Percentiles rank a stretch among this genome's conserved stretches.
Conservation (phyloP, 2,329 filamentous ascomycete species). For the Seiridium unicorne region DNA sequence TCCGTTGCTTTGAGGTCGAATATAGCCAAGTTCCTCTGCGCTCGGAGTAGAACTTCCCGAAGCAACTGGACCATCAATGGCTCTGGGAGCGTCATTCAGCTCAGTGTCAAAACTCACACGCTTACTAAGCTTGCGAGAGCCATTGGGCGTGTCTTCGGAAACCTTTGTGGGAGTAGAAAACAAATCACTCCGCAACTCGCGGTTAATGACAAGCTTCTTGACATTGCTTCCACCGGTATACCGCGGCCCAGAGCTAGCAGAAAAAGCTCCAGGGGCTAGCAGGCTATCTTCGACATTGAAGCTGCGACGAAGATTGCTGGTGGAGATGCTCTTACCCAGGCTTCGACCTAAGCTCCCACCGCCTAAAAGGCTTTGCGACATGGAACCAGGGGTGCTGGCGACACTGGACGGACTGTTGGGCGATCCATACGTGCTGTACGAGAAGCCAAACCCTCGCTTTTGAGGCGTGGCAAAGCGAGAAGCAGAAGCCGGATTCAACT, state of each 20-base stretch:
- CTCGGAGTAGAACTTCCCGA: slow-evolving; percentile 47
- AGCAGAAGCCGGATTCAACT: slow-evolving; percentile 77
- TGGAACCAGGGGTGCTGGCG: slow-evolving; percentile 66
- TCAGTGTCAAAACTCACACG: slow-evolving; percentile 87
- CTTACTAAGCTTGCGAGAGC: slow-evolving; percentile 66
- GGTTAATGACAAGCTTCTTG: slow-evolving; percentile 92
- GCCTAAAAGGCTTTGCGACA: slow-evolving; percentile 64
- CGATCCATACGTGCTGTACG: slow-evolving; percentile 87
- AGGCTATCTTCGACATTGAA: slow-evolving; percentile 85
- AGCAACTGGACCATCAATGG: slow-evolving; percentile 41
- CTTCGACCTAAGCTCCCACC: slow-evolving; percentile 67
- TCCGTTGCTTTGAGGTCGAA: slow-evolving; percentile 47
- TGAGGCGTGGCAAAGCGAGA: slow-evolving; percentile 81
- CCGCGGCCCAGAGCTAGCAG: slow-evolving; percentile 61
- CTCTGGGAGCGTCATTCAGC: slow-evolving; percentile 45
- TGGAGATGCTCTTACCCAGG: slow-evolving; percentile 84
- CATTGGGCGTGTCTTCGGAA: slow-evolving; percentile 36
- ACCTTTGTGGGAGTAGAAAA: slow-evolving; percentile 61
- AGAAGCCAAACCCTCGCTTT: slow-evolving; percentile 86
- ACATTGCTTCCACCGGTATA: slow-evolving; percentile 69
- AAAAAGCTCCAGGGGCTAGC: slow-evolving; percentile 81
- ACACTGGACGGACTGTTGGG: slow-evolving; percentile 69
- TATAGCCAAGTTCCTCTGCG: slow-evolving; percentile 57
- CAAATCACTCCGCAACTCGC: slow-evolving; percentile 73
- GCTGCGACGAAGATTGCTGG: slow-evolving; percentile 79